phyloP scores from a whole-genome alignment of 1,284 basidiomycete species.

The Leccinum subspadiceum region DNA sequence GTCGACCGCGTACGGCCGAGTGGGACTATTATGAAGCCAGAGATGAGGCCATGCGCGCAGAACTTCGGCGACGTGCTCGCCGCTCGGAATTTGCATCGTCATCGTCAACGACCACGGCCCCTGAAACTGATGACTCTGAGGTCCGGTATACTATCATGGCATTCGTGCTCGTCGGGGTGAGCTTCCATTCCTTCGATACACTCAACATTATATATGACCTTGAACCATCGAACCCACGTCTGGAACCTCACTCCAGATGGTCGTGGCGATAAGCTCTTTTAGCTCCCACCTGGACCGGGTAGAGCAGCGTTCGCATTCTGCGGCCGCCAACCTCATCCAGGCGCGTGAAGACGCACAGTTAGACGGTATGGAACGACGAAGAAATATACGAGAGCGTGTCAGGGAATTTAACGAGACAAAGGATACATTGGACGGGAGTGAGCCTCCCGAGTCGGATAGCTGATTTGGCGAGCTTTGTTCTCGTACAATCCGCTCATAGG shows the following conservation, averaged over 20 bases:
- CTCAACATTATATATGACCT: not conserved
- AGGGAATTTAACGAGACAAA: slow-evolving; percentile 17
- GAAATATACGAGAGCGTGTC: slow-evolving; percentile 40
- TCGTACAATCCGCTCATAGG: not conserved
- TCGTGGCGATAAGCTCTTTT: slow-evolving; percentile 4
- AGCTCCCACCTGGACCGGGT: slow-evolving; percentile 23
- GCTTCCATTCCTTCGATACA: not conserved
- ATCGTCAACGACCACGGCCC: slow-evolving; percentile 1
- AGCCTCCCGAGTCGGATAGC: not conserved
- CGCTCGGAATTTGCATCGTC: slow-evolving; percentile 3
- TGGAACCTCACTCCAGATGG: slow-evolving; percentile 8
- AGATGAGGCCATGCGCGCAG: slow-evolving; percentile 36
- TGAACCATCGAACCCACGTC: not conserved
- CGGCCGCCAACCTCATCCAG: slow-evolving; percentile 42
- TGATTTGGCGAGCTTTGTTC: not conserved
- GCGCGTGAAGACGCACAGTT: slow-evolving; percentile 42
- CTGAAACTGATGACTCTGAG: not conserved
- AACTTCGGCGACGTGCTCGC: slow-evolving; percentile 39
- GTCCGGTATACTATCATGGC: slow-evolving; percentile 17
- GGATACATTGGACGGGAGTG: not conserved
- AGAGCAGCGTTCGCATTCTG: slow-evolving; percentile 32
- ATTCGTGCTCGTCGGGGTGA: slow-evolving; percentile 20
- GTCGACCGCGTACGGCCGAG: not conserved
- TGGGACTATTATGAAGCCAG: slow-evolving; percentile 11
- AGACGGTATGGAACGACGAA: slow-evolving; percentile 39